Base-by-base conservation (phyloP, 257 asterid species). In the Striga asiatica region DNA sequence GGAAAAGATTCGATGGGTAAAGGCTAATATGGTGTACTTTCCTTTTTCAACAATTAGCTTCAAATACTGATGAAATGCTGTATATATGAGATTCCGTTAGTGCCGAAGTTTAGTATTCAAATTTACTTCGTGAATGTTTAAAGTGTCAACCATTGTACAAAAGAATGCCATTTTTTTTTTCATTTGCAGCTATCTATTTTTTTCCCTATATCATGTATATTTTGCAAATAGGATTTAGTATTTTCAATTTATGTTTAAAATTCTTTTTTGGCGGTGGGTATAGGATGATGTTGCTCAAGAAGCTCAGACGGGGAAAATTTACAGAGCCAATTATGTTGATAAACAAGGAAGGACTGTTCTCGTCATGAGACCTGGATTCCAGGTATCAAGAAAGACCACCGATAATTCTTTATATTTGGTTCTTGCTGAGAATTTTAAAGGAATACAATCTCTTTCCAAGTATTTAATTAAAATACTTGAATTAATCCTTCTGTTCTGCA, bases 231-330 rank as follows among this genome's bases (percentile, higher is more conserved):
- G 12, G 6, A 38, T 12, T 12, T 38, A 38, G 3, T 38, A 11
- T 38, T 32, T 32, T 12, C 13, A 1, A 11, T 2, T 2, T 10
- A 6, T 10, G 2, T 14, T 43, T 0, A 29, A 20, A 9, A 47
- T 17, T 19, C 50, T 28, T 35, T 22, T 13, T 17, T 6, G 29
- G 35, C 35, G 8, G 5, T 7, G 32, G 47, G 39, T 58, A 45
- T 56, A 82, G 85, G 81, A 80, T 8, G 81, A 75, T 24, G 28
- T 83, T 73, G 80, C 88, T 71, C 62, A 24, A 19, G 85, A 80
- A 65, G 83, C 78, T 39, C 72, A 69, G 67, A 70, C 75, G 0
- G 89, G 88, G 34, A 80, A 78, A 60, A 60, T 80, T 24, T 77
- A 80, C 70, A 68, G 71, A 68, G 85, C 88, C 21, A 67, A 70